phyloP scores from a whole-genome alignment of 345 rosid genomes.

The Sisymbrium altissimum region DNA sequence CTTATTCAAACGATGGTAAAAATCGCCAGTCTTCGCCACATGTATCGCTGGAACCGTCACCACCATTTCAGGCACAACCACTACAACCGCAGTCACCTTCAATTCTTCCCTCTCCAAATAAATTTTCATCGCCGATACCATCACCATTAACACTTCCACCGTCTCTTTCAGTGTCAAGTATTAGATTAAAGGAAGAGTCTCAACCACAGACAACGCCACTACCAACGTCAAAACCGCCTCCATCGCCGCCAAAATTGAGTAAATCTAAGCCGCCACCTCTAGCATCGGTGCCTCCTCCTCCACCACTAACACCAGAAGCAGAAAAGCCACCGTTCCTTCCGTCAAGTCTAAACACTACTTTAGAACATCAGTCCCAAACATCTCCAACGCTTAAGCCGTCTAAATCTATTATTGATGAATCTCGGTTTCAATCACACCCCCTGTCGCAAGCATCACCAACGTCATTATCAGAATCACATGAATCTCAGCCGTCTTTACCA shows the following conservation, averaged over 20 bases:
- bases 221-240: not conserved
- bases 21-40: not conserved
- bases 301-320: not conserved
- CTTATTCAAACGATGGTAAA: not conserved
- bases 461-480: not conserved
- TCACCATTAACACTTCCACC: slow-evolving; percentile 10
- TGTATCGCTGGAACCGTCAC: not conserved
- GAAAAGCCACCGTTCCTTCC: not conserved
- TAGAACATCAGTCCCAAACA: not conserved
- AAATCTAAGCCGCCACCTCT: not conserved
- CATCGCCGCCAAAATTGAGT: not conserved
- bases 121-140: not conserved
- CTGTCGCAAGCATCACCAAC: not conserved
- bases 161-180: not conserved
- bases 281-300: not conserved
- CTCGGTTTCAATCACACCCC: not conserved
- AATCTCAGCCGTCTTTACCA: not conserved
- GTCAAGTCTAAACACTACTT: not conserved
- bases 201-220: not conserved
- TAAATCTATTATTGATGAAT: slow-evolving; percentile 3
- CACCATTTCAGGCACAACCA: not conserved
- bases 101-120: not conserved
- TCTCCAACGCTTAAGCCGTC: not conserved
- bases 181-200: not conserved
- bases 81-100: not conserved